Evolutionary conservation across 2,329 filamentous ascomycete genomes (phyloP), one percentile per base, ranked within the genome.

Genomic region (Alternaria ventricosa): DNA sequence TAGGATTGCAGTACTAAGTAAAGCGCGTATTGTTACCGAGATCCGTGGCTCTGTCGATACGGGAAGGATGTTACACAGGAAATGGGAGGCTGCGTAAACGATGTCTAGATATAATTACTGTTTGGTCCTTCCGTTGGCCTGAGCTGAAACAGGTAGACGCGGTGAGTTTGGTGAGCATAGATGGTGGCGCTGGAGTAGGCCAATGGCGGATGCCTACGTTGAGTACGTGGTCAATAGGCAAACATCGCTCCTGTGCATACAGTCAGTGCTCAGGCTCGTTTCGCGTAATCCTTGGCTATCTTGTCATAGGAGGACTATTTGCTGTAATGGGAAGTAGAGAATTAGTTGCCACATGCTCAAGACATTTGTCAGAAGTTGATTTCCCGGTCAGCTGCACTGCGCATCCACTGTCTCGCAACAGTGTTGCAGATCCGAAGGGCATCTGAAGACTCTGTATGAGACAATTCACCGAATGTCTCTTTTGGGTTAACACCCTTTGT

Each of bases 51-150:
- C 43, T 56, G 56, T 36, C 36, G 44, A 22, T 61, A 30, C 43
- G 55, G 56, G 57, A 61, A 49, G 58, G 55, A 23, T 60, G 71
- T 75, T 71, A 74, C 68, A 76, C 70, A 58, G 47, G 55, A 64
- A 58, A 62, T 54, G 27, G 43, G 49, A 58, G 46, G 47, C 33
- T 55, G 62, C 56, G 46, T 64, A 55, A 56, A 43, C 49, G 55
- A 53, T 57, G 53, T 56, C 53, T 63, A 71, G 67, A 75, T 77
- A 75, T 75, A 77, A 60, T 53, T 30, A 30, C 49, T 23, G 45
- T 43, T 56, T 61, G 54, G 20, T 55, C 64, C 66, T 69, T 55
- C 25, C 22, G 23, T 25, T 61, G 66, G 65, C 50, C 64, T 58
- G 55, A 30, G 71, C 72, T 74, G 70, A 75, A 68, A 76, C 73